Percentiles rank a stretch among this genome's conserved stretches.
Conservation (phyloP, 1,139 yeast genomes). For the Debaryomyces udenii region DNA sequence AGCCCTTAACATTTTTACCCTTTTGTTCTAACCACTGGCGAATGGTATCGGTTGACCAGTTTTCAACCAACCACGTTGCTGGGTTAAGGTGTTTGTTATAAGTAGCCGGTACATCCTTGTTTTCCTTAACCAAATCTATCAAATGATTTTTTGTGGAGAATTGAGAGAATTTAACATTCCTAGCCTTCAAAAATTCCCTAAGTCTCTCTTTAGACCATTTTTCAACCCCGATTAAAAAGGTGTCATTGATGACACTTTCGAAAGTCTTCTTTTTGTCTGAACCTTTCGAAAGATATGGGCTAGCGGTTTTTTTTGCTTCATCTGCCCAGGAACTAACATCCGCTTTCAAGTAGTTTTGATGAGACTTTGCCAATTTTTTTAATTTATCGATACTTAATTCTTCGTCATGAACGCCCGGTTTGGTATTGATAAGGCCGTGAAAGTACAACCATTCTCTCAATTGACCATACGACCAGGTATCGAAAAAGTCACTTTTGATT, state of each 20-base stretch:
- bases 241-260: constrained; percentile 43
- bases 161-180: constrained; percentile 51
- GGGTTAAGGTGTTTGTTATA: constrained; percentile 22
- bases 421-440: constrained; percentile 29
- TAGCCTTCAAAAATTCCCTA: constrained; percentile 52
- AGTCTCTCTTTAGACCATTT: constrained; percentile 53
- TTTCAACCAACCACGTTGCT: constrained; percentile 25
- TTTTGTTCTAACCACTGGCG: constrained; percentile 28
- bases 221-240: constrained; percentile 49
- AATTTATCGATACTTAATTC: constrained; percentile 23
- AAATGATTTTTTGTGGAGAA: constrained; percentile 50
- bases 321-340: constrained; percentile 45
- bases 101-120: constrained; percentile 44
- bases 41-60: constrained; percentile 25
- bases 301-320: constrained; percentile 26
- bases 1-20: constrained; percentile 28
- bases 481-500: constrained; percentile 47
- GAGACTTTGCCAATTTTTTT: constrained; percentile 20
- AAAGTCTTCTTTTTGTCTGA: constrained; percentile 22
- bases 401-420: constrained; percentile 25
- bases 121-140: constrained; percentile 47
- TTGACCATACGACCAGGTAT: constrained; percentile 38
- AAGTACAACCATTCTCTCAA: constrained; percentile 34
- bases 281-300: constrained; percentile 30
- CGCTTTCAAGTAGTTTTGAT: constrained; percentile 40